Evolutionary conservation across 176 grass and related monocot species (phyloP).

Genomic region (maize (Zea mays)): Zm-B73-REFERENCE-NAM-5.0 NC_050099.1:226478501-226479000

Average conservation of each 20-base stretch:
- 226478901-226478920: not conserved
- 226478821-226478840: not conserved
- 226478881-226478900: not conserved
- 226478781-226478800: not conserved
- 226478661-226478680: not conserved
- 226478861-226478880: not conserved
- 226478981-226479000: not conserved
- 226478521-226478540: conserved; percentile 48
- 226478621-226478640: conserved; percentile 14
- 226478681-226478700: not conserved
- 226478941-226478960: not conserved
- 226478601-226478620: not conserved
- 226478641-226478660: not conserved
- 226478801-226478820: not conserved
- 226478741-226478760: not conserved
- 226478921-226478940: not conserved
- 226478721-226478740: not conserved
- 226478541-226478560: conserved; percentile 39
- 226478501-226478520: conserved; percentile 50
- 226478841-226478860: not conserved
- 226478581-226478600: conserved; percentile 29
- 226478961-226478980: not conserved
- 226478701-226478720: not conserved
- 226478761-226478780: not conserved
- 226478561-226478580: conserved; percentile 20